Percentiles rank a stretch among this genome's conserved stretches.
These are phyloP conservation scores for Mycena leptocephala DNA, from an alignment of 768 basidiomycete genomes.

Conservation along the genomic window DNA sequence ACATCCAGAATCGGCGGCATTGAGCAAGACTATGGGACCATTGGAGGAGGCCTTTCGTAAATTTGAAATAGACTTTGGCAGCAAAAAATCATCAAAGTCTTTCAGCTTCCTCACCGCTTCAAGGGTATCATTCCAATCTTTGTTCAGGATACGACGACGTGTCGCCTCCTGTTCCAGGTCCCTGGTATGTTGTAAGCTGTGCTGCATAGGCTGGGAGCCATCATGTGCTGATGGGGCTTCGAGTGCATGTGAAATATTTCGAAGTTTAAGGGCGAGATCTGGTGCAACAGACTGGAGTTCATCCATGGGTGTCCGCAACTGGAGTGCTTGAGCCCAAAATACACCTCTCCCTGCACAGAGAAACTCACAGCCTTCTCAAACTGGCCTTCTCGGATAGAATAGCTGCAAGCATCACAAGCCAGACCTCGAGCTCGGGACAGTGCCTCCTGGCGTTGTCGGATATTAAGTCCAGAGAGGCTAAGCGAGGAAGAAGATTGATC, in stretches of 20 bases:
- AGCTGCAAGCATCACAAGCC: conserved; percentile 17
- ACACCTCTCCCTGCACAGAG: conserved; percentile 12
- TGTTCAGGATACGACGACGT: conserved; percentile 39
- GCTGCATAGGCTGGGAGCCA: not conserved
- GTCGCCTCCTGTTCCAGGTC: conserved; percentile 34
- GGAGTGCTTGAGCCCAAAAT: conserved; percentile 11
- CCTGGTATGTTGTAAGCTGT: conserved; percentile 4
- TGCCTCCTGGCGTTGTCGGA: conserved; percentile 8
- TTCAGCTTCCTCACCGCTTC: conserved; percentile 45
- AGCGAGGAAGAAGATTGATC: conserved; percentile 9
- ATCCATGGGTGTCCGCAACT: conserved; percentile 8
- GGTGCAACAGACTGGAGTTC: conserved; percentile 11
- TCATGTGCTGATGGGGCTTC: conserved; percentile 7
- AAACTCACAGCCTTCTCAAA: conserved; percentile 14
- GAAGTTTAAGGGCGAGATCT: conserved; percentile 9
- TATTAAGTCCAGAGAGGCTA: conserved; percentile 8
- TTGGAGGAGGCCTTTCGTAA: conserved; percentile 36
- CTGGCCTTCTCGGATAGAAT: conserved; percentile 8
- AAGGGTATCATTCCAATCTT: conserved; percentile 42
- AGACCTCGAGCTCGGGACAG: conserved; percentile 3
- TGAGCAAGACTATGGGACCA: conserved; percentile 53
- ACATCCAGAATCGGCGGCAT: conserved; percentile 40
- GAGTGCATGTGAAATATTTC: not conserved
- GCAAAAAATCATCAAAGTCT: conserved; percentile 42
- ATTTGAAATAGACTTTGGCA: conserved; percentile 29